A percentile compares a stretch with the other conserved stretches of the same genome.
Conservation (phyloP, 2,329 filamentous ascomycete genomes). For the Stagonosporopsis tanaceti region DNA sequence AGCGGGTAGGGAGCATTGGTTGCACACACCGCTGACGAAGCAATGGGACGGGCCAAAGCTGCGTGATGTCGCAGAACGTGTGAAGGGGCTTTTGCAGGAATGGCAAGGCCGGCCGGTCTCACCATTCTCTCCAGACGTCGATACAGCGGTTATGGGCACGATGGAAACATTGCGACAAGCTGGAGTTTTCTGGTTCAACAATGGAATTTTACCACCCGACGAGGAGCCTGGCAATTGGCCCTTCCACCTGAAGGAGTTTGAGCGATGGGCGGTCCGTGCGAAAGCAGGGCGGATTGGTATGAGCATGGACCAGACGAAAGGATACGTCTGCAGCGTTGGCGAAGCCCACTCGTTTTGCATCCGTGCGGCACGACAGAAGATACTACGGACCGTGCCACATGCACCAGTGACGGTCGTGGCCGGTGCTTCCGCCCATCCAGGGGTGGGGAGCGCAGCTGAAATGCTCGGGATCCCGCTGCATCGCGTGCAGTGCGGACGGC, state of each 20-base stretch:
- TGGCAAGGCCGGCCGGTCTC: neutral
- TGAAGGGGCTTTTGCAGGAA: neutral
- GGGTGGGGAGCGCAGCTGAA: neutral
- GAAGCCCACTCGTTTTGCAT: constrained; percentile 1
- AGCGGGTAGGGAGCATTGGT: neutral
- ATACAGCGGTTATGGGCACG: neutral
- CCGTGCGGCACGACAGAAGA: neutral
- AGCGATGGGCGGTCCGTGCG: neutral
- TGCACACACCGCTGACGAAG: neutral
- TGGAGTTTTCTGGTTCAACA: constrained; percentile 1
- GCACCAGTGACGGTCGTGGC: neutral
- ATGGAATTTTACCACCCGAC: neutral
- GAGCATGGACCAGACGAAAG: neutral
- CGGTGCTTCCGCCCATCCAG: neutral
- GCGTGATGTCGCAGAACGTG: neutral
- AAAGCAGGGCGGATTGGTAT: neutral
- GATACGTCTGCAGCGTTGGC: neutral
- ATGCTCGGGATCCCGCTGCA: neutral
- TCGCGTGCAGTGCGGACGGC: neutral
- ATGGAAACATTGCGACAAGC: neutral
- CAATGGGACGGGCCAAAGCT: constrained; percentile 1
- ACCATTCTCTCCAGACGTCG: neutral
- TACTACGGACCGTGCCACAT: neutral
- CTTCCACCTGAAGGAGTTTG: neutral
- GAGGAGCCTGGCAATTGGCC: neutral